A percentile compares a stretch with the other conserved stretches of the same genome.
Evolutionary conservation across 83 land plant species (phyloP).

Genomic region (Picea abies): DNA sequence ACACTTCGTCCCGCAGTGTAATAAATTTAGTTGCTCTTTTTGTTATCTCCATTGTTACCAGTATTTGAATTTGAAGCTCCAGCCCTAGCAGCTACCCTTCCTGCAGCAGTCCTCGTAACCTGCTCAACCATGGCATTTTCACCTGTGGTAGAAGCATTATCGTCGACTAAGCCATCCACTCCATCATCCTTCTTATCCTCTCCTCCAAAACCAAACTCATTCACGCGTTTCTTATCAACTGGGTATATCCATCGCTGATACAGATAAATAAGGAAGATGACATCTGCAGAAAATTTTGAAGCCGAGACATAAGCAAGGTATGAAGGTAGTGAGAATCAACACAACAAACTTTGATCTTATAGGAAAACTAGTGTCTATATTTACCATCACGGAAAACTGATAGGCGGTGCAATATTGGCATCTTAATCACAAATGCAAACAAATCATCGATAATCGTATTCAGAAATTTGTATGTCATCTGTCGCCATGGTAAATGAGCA

Average conservation of each 20-base stretch:
- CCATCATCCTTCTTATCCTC: too few relatives aligned
- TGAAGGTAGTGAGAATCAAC: background rate
- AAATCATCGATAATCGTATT: slow-evolving; percentile 98
- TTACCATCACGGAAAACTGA: slow-evolving; percentile 99
- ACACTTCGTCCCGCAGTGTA: background rate
- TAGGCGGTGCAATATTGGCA: slow-evolving; percentile 94
- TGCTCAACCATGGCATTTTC: too few relatives aligned
- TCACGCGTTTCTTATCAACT: slow-evolving; percentile 87
- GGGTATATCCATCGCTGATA: slow-evolving; percentile 98
- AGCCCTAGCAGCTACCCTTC: too few relatives aligned
- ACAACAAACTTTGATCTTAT: background rate
- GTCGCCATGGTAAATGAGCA: slow-evolving; percentile 99
- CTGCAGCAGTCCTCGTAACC: too few relatives aligned
- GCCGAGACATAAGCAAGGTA: background rate
- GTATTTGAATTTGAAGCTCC: too few relatives aligned
- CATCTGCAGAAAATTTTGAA: slow-evolving; percentile 60
- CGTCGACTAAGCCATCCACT: too few relatives aligned
- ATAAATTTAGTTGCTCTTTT: slow-evolving; percentile 12
- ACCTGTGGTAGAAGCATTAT: too few relatives aligned
- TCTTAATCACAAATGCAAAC: slow-evolving; percentile 98
- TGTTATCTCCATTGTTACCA: background rate
- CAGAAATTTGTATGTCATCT: slow-evolving; percentile 99
- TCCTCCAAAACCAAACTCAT: slow-evolving; percentile 70
- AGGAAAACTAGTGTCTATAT: slow-evolving; percentile 11
- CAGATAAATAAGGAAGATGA: slow-evolving; percentile 86